phyloP scores from a whole-genome alignment of 2,329 filamentous ascomycete genomes.

The Neoarthrinium moseri region DNA sequence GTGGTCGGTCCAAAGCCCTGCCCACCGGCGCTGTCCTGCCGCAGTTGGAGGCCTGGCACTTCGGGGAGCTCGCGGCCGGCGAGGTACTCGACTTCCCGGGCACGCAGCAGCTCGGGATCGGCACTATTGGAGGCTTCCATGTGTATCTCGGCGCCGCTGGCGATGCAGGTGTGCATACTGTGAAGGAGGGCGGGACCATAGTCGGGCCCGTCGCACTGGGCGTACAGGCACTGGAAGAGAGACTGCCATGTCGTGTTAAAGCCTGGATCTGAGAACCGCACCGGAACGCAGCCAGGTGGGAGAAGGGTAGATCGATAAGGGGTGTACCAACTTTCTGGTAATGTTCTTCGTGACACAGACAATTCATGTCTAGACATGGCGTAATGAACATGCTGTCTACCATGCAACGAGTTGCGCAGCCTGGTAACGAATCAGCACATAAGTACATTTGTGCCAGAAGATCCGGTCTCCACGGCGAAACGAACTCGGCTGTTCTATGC shows the following conservation, averaged over 20 bases:
- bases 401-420: slow-evolving; percentile 28
- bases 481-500: background rate
- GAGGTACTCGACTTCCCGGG: slow-evolving; percentile 27
- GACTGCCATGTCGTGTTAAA: slow-evolving; percentile 15
- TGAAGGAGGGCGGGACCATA: slow-evolving; percentile 27
- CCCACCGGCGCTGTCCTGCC: slow-evolving; percentile 22
- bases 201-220: slow-evolving; percentile 26
- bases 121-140: slow-evolving; percentile 23
- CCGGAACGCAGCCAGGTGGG: background rate
- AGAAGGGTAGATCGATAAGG: background rate
- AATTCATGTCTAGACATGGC: slow-evolving; percentile 26
- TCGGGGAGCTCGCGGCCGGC: slow-evolving; percentile 24
- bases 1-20: background rate
- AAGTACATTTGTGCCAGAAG: background rate
- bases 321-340: slow-evolving; percentile 20
- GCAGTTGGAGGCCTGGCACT: slow-evolving; percentile 24
- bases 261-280: background rate
- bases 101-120: slow-evolving; percentile 22
- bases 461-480: background rate
- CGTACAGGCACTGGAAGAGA: slow-evolving; percentile 30
- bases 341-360: slow-evolving; percentile 27
- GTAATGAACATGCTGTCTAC: slow-evolving; percentile 30
- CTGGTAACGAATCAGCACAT: slow-evolving; percentile 10
- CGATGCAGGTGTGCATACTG: slow-evolving; percentile 26
- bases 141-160: slow-evolving; percentile 26